Base-by-base conservation (phyloP, 306 rosid species). In the Rosa rugosa region DNA sequence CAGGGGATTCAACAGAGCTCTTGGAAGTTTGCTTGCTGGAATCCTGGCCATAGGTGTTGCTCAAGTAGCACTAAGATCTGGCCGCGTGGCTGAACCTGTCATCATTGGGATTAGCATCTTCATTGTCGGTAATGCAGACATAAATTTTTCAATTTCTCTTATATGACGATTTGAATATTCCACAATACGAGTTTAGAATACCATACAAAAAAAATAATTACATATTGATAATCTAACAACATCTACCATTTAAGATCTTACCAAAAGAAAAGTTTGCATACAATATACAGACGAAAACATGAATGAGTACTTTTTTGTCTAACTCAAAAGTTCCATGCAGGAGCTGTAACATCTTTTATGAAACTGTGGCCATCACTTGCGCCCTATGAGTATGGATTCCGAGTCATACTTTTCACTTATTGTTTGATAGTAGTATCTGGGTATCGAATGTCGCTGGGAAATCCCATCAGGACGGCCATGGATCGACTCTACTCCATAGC, bases 21-120 rank as follows among this genome's bases (percentile, higher is more conserved):
- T 91, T 31, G 94, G 94, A 64, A 89, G 91, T 69, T 85, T 89
- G 82, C 87, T 89, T 66, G 94, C 92, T 1, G 92, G 91, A 86
- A 51, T 89, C 69, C 79, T 91, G 54, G 97, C 92, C 77, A 85
- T 88, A 57, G 68, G 38, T 49, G 92, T 88, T 73, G 90, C 88
- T 75, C 87, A 89, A 81, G 17, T 73, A 71, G 94, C 94, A 5
- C 68, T 85, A 0, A 45, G 60, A 14, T 51, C 83, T 38, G 91
- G 90, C 63, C 89, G 71, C 11, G 71, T 88, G 18, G 85, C 89
- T 14, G 88, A 89, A 51, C 94, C 97, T 40, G 25, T 91, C 67
- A 80, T 91, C 31, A 86, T 89, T 45, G 94, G 97, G 75, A 51
- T 83, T 34, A 91, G 88, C 87, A 89, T 91, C 72, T 91, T 91